Base-by-base conservation (phyloP, 345 rosid genomes). In the Anacardium occidentale region DNA sequence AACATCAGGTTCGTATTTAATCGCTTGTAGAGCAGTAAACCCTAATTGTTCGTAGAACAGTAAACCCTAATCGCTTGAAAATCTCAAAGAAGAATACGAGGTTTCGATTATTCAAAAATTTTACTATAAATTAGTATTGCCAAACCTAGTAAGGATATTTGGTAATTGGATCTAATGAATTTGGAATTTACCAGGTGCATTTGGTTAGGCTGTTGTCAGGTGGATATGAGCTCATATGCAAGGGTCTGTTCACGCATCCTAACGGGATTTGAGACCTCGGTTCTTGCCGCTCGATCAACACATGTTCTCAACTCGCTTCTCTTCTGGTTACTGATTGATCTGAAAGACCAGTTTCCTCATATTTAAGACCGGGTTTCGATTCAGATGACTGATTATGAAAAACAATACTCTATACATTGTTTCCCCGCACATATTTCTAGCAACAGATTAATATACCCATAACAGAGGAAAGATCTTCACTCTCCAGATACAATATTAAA, bases 211-310 rank as follows among this genome's bases (percentile, higher is more conserved):
- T 94, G 15, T 87, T 98, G 24, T 86, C 99, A n/a, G 96, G 82
- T 62, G 98, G 97, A 73, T 87, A 91, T 53, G 98, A 92, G 76
- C 85, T 94, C 55, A 75, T 92, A 10, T 90, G 99, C 73, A 97
- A 94, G 80, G 98, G 98, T 8, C 74, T 94, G 81, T 94, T 94
- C 73, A 87, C 94, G 58, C 98, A 94, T 81, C 98, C 94, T 53
- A 77, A 86, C 70, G 98, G 92, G 91, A 92, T 94, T 71, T 92
- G 97, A 97, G 91, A 94, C 83, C 97, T 92, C 73, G 56, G 84
- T 62, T 89, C 97, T 3, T 94, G 97, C 64, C 98, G 60, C 88
- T 85, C 22, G 98, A 94, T 85, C 98, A 92, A 77, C 97, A 98
- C 77, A 81, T 92, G 71, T 92, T 92, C 87, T 89, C 98, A 37